phyloP scores from a whole-genome alignment of 2,329 filamentous ascomycete species.

The Trichophyton simii region DNA sequence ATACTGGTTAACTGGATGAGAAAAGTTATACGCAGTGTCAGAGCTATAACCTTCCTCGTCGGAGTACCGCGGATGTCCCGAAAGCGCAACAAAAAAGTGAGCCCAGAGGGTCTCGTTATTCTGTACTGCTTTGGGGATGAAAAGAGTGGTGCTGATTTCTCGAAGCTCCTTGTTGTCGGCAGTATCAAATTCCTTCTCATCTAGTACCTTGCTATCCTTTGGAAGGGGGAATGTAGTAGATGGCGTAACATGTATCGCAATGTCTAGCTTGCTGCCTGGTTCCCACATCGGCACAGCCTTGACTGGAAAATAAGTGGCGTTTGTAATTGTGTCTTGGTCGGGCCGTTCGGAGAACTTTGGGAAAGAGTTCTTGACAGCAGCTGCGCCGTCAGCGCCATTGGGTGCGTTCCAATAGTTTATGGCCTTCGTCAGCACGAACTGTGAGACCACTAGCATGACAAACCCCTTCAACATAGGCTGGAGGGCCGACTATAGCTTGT shows the following conservation, averaged over 20 bases:
- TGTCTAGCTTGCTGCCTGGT: constrained; percentile 62
- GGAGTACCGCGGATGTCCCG: constrained; percentile 66
- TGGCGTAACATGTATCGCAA: constrained; percentile 72
- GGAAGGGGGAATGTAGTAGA: constrained; percentile 55
- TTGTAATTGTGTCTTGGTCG: constrained; percentile 40
- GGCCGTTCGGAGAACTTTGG: constrained; percentile 55
- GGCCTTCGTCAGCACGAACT: constrained; percentile 45
- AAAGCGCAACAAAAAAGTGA: constrained; percentile 77
- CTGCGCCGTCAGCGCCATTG: constrained; percentile 14
- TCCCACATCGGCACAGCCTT: constrained; percentile 81
- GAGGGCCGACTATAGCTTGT: constrained; percentile 11
- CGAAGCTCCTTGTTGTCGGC: constrained; percentile 70
- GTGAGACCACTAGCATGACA: constrained; percentile 47
- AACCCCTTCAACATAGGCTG: constrained; percentile 42
- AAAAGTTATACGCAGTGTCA: constrained; percentile 67
- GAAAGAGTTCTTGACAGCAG: constrained; percentile 28
- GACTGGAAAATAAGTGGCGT: constrained; percentile 54
- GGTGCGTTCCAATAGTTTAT: constrained; percentile 29
- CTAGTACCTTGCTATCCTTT: constrained; percentile 53
- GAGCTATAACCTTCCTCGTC: constrained; percentile 58
- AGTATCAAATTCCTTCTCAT: constrained; percentile 68
- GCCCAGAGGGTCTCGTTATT: constrained; percentile 89
- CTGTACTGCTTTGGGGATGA: constrained; percentile 67
- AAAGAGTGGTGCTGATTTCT: constrained; percentile 62
- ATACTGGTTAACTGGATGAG: constrained; percentile 76